Evolutionary conservation across 306 rosid genomes (phyloP).

Genomic region (Vigna hirtella): DNA sequence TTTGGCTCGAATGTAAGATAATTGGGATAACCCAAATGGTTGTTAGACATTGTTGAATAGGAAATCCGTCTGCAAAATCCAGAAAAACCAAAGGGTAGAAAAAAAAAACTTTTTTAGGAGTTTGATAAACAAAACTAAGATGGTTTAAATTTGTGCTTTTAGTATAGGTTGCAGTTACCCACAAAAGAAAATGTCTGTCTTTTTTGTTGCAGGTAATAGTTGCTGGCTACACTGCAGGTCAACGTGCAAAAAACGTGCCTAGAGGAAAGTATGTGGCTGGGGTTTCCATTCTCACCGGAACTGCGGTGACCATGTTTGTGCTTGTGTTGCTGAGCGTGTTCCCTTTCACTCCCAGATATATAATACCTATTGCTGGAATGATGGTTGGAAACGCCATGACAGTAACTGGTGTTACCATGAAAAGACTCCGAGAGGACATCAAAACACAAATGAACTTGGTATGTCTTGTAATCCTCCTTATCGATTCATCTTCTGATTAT

Average conservation of each 20-base stretch:
- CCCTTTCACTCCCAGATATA: conserved; percentile 94
- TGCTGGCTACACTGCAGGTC: conserved; percentile 94
- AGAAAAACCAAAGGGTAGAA: too few species aligned
- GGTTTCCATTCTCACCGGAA: conserved; percentile 82
- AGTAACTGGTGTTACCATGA: conserved; percentile 96
- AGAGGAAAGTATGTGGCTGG: conserved; percentile 82
- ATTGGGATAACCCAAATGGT: too few species aligned
- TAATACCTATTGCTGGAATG: conserved; percentile 93
- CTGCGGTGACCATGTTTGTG: conserved; percentile 75
- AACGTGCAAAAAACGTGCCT: conserved; percentile 91
- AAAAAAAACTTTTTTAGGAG: too few species aligned
- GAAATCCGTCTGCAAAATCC: too few species aligned
- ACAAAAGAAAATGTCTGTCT: not conserved
- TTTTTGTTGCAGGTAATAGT: conserved; percentile 61
- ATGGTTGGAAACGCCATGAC: conserved; percentile 98
- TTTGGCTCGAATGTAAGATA: too few species aligned
- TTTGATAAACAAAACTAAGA: too few species aligned
- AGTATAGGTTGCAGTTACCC: too few species aligned
- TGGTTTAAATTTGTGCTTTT: too few species aligned
- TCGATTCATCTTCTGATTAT: not conserved
- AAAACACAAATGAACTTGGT: conserved; percentile 79
- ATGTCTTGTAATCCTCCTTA: not conserved
- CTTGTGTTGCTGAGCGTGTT: conserved; percentile 71
- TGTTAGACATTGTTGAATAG: too few species aligned
- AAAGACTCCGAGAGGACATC: conserved; percentile 85